Evolutionary conservation across 495 filamentous ascomycete species (phyloP).

Genomic region (Aspergillus nanangensis): DNA sequence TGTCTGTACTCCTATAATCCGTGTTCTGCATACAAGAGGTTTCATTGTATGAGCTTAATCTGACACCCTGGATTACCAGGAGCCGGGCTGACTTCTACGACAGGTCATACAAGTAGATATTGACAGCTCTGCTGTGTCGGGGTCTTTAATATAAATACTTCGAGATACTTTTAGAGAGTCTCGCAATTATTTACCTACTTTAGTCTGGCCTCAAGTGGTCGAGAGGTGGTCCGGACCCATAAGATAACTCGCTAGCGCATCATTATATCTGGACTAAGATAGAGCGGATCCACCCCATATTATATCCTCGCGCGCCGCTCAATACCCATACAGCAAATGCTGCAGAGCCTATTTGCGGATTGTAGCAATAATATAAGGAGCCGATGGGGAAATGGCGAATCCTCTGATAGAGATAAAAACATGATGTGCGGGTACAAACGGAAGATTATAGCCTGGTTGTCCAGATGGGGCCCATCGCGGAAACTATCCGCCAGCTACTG

Average conservation of each 20-base stretch:
- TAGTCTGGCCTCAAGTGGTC: neutral
- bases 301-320: neutral
- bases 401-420: neutral
- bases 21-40: neutral
- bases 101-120: neutral
- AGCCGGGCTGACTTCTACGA: neutral
- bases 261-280: neutral
- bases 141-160: neutral
- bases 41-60: neutral
- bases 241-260: neutral
- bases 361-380: neutral
- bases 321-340: neutral
- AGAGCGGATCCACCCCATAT: neutral
- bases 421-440: neutral
- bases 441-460: neutral
- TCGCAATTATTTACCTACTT: neutral
- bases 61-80: neutral
- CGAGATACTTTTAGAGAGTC: neutral
- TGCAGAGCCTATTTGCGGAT: neutral
- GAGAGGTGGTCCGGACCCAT: neutral
- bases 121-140: neutral
- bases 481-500: neutral
- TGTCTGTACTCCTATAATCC: neutral
- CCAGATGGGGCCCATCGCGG: neutral
- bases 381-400: neutral